Evolutionary conservation across 306 rosid species (phyloP).

Genomic region (Lithocarpus polystachyus): DNA sequence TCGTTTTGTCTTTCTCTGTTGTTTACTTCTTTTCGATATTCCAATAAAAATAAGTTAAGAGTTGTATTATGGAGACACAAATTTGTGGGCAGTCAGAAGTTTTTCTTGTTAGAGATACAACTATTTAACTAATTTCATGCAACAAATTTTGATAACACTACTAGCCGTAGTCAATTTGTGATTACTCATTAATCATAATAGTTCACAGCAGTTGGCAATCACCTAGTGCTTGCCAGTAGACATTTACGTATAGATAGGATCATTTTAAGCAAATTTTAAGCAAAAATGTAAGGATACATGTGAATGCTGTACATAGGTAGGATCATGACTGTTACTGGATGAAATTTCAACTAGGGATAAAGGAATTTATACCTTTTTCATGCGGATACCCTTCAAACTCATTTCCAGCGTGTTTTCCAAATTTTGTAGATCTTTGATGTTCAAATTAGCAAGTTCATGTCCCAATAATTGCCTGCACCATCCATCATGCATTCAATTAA

Average conservation of each 20-base stretch:
- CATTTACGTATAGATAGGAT: slow-evolving; percentile 41
- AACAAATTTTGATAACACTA: background rate
- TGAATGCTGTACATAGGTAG: background rate
- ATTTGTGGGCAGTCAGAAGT: background rate
- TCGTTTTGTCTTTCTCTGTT: background rate
- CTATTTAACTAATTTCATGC: background rate
- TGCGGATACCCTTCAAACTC: slow-evolving; percentile 64
- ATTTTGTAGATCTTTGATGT: slow-evolving; percentile 52
- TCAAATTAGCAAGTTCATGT: slow-evolving; percentile 65
- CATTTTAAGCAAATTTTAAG: slow-evolving; percentile 20
- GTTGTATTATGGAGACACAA: background rate
- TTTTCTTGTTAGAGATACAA: background rate
- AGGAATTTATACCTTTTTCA: slow-evolving; percentile 50
- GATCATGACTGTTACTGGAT: background rate
- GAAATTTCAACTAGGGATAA: background rate
- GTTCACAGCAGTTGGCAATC: background rate
- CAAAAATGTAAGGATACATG: slow-evolving; percentile 2
- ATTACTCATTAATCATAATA: background rate
- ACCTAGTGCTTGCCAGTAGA: slow-evolving; percentile 14
- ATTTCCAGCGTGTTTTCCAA: slow-evolving; percentile 68
- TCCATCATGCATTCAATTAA: background rate
- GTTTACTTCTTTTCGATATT: background rate
- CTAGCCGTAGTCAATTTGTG: background rate
- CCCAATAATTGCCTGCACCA: slow-evolving; percentile 76
- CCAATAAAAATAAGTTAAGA: background rate